Conservation (phyloP, 1,139 yeast species). For the Diutina sp. region DNA sequence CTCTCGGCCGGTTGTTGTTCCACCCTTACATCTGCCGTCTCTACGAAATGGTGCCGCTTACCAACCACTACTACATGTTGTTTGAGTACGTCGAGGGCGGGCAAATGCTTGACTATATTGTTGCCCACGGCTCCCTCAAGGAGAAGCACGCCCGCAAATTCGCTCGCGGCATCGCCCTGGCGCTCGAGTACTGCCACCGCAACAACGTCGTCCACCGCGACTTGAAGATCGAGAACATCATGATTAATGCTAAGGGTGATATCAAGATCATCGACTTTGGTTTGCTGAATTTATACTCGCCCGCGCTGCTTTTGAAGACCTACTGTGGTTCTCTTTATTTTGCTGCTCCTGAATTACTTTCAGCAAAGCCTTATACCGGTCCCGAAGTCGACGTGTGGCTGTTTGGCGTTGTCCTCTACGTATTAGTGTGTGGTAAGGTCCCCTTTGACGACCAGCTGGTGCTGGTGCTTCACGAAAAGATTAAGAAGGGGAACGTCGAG, state of each 20-base stretch:
- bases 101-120: constrained; percentile 93
- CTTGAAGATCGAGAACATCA: constrained; percentile 88
- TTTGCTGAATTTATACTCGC: constrained; percentile 73
- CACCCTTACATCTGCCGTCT: constrained; percentile 90
- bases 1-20: constrained; percentile 76
- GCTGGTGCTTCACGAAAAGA: constrained; percentile 85
- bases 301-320: constrained; percentile 65
- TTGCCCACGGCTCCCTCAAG: constrained; percentile 88
- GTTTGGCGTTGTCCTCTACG: constrained; percentile 91
- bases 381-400: constrained; percentile 99
- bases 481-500: constrained; percentile 84
- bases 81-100: constrained; percentile 97
- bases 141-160: constrained; percentile 92
- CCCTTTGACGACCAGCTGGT: constrained; percentile 97
- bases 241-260: constrained; percentile 89
- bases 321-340: constrained; percentile 96
- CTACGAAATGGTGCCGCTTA: constrained; percentile 92
- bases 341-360: constrained; percentile 94
- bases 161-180: constrained; percentile 93
- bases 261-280: constrained; percentile 96
- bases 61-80: constrained; percentile 92
- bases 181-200: constrained; percentile 84
- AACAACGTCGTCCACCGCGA: constrained; percentile 96
- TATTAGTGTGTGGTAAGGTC: constrained; percentile 91
- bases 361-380: constrained; percentile 86